Conservation (phyloP, 1,139 yeast species). For the Zygoascus hellenicus region DNA sequence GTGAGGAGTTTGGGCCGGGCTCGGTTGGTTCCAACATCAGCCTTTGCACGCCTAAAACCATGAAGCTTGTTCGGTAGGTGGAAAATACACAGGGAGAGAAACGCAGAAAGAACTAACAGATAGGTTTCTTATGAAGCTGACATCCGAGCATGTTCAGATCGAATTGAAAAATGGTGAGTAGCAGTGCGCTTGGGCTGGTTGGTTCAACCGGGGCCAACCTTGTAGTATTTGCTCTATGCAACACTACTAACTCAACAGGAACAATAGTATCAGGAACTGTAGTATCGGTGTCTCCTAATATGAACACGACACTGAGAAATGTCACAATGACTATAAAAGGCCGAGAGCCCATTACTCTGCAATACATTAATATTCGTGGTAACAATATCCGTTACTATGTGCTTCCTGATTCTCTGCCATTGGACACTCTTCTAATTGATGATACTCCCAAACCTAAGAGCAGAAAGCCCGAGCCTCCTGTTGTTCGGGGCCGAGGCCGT, state of each 20-base stretch:
- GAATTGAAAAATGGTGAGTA: slow-evolving; percentile 78
- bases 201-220: not conserved
- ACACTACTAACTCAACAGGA: slow-evolving; percentile 20
- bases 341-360: slow-evolving; percentile 68
- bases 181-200: not conserved
- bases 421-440: slow-evolving; percentile 68
- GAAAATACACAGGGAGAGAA: not conserved
- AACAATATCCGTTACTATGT: slow-evolving; percentile 81
- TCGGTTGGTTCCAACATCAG: no score
- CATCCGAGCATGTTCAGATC: slow-evolving; percentile 82
- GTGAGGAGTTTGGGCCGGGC: no score
- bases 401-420: slow-evolving; percentile 80
- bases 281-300: slow-evolving; percentile 80
- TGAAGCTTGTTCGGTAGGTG: slow-evolving; percentile 43
- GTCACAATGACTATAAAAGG: slow-evolving; percentile 70
- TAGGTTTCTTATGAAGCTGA: slow-evolving; percentile 78
- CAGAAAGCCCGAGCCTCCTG: slow-evolving; percentile 13
- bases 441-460: slow-evolving; percentile 44
- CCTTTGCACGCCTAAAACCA: slow-evolving; percentile 22
- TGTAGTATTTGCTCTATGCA: not conserved
- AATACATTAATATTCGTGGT: slow-evolving; percentile 82
- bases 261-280: slow-evolving; percentile 64
- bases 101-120: slow-evolving; percentile 1
- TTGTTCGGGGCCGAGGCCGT: slow-evolving; percentile 26
- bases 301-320: slow-evolving; percentile 83